Conservation (phyloP, 2,329 filamentous ascomycete genomes). For the Aspergillus thermomutatus region DNA sequence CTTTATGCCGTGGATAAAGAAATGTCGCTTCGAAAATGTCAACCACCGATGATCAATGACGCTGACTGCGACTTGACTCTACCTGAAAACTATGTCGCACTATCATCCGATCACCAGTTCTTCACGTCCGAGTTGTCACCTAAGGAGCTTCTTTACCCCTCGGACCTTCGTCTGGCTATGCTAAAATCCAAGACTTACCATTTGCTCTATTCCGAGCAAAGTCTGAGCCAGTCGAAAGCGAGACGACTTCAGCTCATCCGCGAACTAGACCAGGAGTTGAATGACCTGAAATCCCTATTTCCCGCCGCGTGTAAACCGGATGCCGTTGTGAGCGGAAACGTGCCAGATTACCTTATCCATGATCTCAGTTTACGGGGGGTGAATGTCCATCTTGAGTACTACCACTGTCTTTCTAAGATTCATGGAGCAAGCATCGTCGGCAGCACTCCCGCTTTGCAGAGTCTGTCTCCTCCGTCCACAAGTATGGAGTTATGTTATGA, state of each 20-base stretch:
- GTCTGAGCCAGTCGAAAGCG: constrained; percentile 12
- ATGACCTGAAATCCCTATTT: constrained; percentile 15
- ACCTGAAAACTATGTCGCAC: constrained; percentile 15
- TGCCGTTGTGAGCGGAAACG: constrained; percentile 11
- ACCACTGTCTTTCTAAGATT: constrained; percentile 22
- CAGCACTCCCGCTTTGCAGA: neutral
- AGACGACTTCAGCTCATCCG: constrained; percentile 20
- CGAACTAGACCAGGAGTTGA: constrained; percentile 24
- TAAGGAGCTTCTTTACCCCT: constrained; percentile 20
- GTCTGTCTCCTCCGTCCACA: constrained; percentile 13
- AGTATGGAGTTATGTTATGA: constrained; percentile 24
- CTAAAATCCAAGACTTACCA: constrained; percentile 23
- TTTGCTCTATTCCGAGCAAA: constrained; percentile 17
- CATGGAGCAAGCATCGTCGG: constrained; percentile 16
- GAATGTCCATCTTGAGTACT: constrained; percentile 24
- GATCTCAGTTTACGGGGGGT: constrained; percentile 23
- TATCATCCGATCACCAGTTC: constrained; percentile 19
- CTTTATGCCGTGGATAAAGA: constrained; percentile 24
- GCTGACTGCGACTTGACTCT: constrained; percentile 21
- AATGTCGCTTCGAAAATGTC: constrained; percentile 18
- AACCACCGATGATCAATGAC: constrained; percentile 22
- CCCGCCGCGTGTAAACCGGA: constrained; percentile 18
- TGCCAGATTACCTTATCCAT: constrained; percentile 19
- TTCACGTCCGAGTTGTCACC: constrained; percentile 12
- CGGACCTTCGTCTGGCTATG: constrained; percentile 20